A percentile compares a stretch with the other conserved stretches of the same genome.
These are phyloP conservation scores for Austroboletus niveus DNA, from an alignment of 1,284 basidiomycete genomes.

Conservation along the genomic window DNA sequence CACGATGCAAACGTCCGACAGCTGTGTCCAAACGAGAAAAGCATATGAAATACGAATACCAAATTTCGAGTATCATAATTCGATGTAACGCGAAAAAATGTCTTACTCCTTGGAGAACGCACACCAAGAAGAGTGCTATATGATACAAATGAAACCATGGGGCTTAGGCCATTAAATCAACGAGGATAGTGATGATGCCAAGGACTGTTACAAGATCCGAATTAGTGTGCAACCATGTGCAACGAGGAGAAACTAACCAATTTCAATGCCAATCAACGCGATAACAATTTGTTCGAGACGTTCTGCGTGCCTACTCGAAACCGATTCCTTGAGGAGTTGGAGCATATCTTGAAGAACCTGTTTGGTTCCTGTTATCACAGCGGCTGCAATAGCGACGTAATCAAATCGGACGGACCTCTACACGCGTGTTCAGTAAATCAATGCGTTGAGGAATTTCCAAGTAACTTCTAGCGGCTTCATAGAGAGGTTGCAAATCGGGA, in stretches of 20 bases:
- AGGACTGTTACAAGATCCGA: conserved; percentile 42
- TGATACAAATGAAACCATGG: conserved; percentile 9
- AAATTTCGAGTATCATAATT: conserved; percentile 4
- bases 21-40: neutral
- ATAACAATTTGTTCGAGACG: conserved; percentile 96
- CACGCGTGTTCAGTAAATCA: conserved; percentile 89
- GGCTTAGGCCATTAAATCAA: conserved; percentile 53
- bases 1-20: neutral
- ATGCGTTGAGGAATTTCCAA: conserved; percentile 94
- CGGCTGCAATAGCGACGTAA: neutral
- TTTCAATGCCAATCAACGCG: conserved; percentile 86
- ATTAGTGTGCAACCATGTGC: conserved; percentile 2
- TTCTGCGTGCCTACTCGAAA: conserved; percentile 89
- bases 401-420: conserved; percentile 59
- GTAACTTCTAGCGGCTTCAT: conserved; percentile 90
- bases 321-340: conserved; percentile 91
- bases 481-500: conserved; percentile 93
- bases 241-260: conserved; percentile 47
- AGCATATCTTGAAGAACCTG: conserved; percentile 97
- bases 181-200: conserved; percentile 70
- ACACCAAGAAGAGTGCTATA: conserved; percentile 2
- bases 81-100: conserved; percentile 2
- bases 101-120: conserved; percentile 5
- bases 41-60: conserved; percentile 4
- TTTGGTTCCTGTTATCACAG: conserved; percentile 1